Evolutionary conservation across 768 basidiomycete species (phyloP), one percentile per base, ranked within the genome.

Genomic region (Epithele typhae): DNA sequence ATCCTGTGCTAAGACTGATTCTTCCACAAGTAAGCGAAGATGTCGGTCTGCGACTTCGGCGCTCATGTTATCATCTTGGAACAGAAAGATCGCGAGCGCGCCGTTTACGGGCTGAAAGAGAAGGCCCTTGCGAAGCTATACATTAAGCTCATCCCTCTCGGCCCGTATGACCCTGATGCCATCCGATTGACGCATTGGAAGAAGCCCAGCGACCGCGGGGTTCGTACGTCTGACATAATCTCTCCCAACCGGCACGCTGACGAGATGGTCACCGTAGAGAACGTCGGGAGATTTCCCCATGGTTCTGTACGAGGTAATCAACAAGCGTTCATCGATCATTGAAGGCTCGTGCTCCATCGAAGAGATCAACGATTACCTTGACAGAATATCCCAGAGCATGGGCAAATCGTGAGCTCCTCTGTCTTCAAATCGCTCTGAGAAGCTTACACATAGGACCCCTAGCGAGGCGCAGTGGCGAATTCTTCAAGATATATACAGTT

Each of bases 31-130:
- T 33, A 9, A 0, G 32, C 35, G 19, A 1, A 30, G 8, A 18
- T 14, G 10, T 25, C 24, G 27, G 3, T 32, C 8, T 32, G 12
- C 11, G 18, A 3, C 11, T 18, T 23, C 1, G 8, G n/a, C 9
- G 15, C 7, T 48, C 44, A 52, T 43, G 9, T 15, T 59, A 19
- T 3, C 41, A 25, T 1, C 24, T 40, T 7, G 40, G 12, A 48
- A 18, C 63, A 98, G 92, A 90, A 96, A 79, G 96, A 98, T 63
- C 78, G 86, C 25, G 92, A 97, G 52, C 82, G 96, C 43, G 79
- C 90, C 0, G 84, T 93, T 0, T 99, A 98, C 64, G 90, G 92
- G 12, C 66, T 96, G 54, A 99, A 99, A 63, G 96, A 99, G 70
- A 88, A 87, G 68, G 89, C 87, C 60, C 70, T 99, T 3, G 94